phyloP scores from a whole-genome alignment of 805 yeast species.

The Wickerhamiella occidentalis region DNA sequence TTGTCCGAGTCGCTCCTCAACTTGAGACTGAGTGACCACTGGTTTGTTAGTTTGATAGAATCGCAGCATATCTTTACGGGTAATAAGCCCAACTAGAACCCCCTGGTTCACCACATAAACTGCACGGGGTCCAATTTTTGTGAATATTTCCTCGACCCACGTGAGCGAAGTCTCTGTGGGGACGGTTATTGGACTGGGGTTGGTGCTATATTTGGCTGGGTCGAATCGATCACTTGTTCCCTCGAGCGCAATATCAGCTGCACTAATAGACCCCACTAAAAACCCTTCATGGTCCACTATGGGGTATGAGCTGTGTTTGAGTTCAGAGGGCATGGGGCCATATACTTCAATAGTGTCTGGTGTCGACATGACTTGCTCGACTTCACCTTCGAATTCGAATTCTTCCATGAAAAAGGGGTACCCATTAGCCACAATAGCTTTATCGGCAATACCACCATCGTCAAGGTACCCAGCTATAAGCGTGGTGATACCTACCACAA shows the following conservation, averaged over 20 bases:
- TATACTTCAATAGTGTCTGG: slow-evolving; percentile 20
- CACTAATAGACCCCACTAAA: slow-evolving; percentile 28
- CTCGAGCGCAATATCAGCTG: slow-evolving; percentile 21
- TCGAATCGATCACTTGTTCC: slow-evolving; percentile 4
- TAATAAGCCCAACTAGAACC: slow-evolving; percentile 53
- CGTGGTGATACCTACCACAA: slow-evolving; percentile 81
- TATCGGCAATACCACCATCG: slow-evolving; percentile 86
- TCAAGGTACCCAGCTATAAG: slow-evolving; percentile 68
- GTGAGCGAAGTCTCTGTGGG: slow-evolving; percentile 44
- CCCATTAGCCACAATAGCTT: slow-evolving; percentile 81
- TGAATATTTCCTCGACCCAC: slow-evolving; percentile 53
- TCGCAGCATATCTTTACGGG: slow-evolving; percentile 70
- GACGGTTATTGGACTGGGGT: slow-evolving; percentile 49
- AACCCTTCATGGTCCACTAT: slow-evolving; percentile 25
- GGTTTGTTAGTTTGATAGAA: background rate
- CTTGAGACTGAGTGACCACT: background rate
- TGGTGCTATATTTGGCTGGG: slow-evolving; percentile 14
- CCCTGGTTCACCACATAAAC: slow-evolving; percentile 57
- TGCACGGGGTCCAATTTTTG: slow-evolving; percentile 66
- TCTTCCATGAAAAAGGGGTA: slow-evolving; percentile 72
- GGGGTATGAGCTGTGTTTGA: slow-evolving; percentile 29
- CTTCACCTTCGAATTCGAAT: slow-evolving; percentile 40
- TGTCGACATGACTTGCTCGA: slow-evolving; percentile 52
- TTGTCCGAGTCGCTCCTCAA: background rate
- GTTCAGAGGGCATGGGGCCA: slow-evolving; percentile 16